Evolutionary conservation across 1,284 basidiomycete species (phyloP).

Genomic region (Ceratorhiza oryzae-sativae): DNA sequence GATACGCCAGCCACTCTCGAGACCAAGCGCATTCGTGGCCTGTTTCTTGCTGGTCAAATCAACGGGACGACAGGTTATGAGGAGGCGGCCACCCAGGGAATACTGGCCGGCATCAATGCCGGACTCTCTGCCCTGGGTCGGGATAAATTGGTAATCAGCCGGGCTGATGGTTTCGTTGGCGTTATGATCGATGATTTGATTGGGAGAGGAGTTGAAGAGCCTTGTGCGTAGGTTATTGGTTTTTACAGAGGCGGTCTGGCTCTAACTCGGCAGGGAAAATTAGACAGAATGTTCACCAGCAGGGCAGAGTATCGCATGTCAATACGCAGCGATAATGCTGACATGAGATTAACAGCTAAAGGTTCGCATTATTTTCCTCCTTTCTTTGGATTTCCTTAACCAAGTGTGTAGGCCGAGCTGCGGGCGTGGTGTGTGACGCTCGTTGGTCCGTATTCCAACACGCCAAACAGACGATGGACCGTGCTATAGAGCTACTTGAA

Average conservation of each 20-base stretch:
- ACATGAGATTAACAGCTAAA: constrained; percentile 77
- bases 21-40: constrained; percentile 82
- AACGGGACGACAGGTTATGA: constrained; percentile 94
- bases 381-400: constrained; percentile 5
- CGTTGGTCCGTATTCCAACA: constrained; percentile 66
- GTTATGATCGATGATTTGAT: constrained; percentile 92
- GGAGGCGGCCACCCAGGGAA: constrained; percentile 88
- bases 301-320: constrained; percentile 89
- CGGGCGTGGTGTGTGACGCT: constrained; percentile 66
- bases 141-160: constrained; percentile 67
- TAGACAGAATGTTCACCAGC: constrained; percentile 93
- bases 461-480: constrained; percentile 60
- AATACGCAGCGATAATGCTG: constrained; percentile 87
- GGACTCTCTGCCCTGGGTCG: constrained; percentile 68
- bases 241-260: not conserved
- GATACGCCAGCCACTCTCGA: constrained; percentile 85
- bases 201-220: constrained; percentile 86
- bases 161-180: constrained; percentile 84
- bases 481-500: constrained; percentile 61
- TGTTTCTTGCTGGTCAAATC: constrained; percentile 89
- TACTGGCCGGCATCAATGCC: constrained; percentile 86
- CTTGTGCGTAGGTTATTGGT: constrained; percentile 64
- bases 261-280: constrained; percentile 33
- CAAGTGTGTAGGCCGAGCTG: constrained; percentile 54
- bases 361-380: constrained; percentile 54